Conservation (phyloP, 768 basidiomycete species). For the Russula sp. region DNA sequence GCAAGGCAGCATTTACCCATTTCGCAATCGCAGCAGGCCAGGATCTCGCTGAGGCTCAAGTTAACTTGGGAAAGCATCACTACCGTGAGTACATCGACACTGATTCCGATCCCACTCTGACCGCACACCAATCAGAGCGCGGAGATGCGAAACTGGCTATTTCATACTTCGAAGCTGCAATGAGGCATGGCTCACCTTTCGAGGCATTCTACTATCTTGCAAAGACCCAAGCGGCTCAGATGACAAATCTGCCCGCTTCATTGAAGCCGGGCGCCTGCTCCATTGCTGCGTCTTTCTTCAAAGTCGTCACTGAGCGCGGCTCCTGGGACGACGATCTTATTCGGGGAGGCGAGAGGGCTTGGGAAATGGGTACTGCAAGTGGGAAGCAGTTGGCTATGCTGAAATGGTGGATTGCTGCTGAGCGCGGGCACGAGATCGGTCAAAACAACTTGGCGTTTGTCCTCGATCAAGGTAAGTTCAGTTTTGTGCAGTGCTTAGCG, state of each 20-base stretch:
- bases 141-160: conserved; percentile 66
- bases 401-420: conserved; percentile 93
- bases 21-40: conserved; percentile 80
- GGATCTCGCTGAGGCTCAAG: conserved; percentile 89
- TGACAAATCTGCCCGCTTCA: conserved; percentile 47
- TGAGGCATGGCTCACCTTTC: conserved; percentile 85
- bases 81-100: conserved; percentile 45
- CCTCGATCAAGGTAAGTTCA: conserved; percentile 76
- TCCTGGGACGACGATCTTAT: conserved; percentile 81
- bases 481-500: background rate
- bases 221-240: conserved; percentile 66
- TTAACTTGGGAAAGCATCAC: conserved; percentile 83
- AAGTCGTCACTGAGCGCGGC: conserved; percentile 88
- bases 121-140: conserved; percentile 45
- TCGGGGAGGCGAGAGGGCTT: conserved; percentile 72
- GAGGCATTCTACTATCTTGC: conserved; percentile 95
- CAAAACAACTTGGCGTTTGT: conserved; percentile 95
- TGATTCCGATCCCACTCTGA: conserved; percentile 20
- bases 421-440: conserved; percentile 86
- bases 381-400: conserved; percentile 83
- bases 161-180: conserved; percentile 77
- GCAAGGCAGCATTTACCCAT: conserved; percentile 57
- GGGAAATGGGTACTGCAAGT: conserved; percentile 65
- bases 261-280: conserved; percentile 75
- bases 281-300: conserved; percentile 89